Evolutionary conservation across 1,284 basidiomycete species (phyloP).

Genomic region (Ganoderma multipileum): DNA sequence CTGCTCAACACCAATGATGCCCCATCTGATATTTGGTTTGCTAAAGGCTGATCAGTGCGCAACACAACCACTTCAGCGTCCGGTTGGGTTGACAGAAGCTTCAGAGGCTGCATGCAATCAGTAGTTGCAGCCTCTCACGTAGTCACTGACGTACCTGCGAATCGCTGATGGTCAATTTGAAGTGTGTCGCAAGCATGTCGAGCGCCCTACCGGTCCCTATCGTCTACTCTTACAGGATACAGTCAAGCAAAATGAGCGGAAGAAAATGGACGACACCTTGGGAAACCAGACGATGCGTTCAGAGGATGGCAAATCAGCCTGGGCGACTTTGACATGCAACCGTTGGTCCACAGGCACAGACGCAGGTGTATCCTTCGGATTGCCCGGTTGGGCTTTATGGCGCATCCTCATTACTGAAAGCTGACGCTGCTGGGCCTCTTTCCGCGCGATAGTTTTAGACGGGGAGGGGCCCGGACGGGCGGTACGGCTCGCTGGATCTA

Average conservation of each 20-base stretch:
- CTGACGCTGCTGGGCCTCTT: slow-evolving; percentile 59
- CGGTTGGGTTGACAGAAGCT: slow-evolving; percentile 23
- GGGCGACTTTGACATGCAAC: slow-evolving; percentile 58
- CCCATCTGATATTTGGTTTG: slow-evolving; percentile 36
- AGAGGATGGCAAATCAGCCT: slow-evolving; percentile 37
- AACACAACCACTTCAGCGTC: slow-evolving; percentile 21
- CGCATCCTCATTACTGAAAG: slow-evolving; percentile 77
- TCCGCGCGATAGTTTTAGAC: slow-evolving; percentile 47
- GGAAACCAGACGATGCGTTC: slow-evolving; percentile 68
- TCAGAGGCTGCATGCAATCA: slow-evolving; percentile 30
- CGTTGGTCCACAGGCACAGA: slow-evolving; percentile 59
- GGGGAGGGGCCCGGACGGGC: slow-evolving; percentile 41
- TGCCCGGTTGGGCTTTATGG: slow-evolving; percentile 67
- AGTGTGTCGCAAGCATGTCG: slow-evolving; percentile 44
- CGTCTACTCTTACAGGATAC: slow-evolving; percentile 35
- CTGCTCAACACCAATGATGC: slow-evolving; percentile 24
- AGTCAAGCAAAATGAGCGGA: not conserved
- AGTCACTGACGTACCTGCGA: slow-evolving; percentile 27
- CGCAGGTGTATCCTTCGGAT: slow-evolving; percentile 58
- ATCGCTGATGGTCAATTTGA: slow-evolving; percentile 33
- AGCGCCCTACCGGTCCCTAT: slow-evolving; percentile 45
- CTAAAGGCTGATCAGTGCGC: slow-evolving; percentile 30
- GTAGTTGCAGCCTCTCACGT: not conserved
- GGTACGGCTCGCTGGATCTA: slow-evolving; percentile 30
- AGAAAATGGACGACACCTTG: slow-evolving; percentile 53